Conservation (phyloP, 2,329 filamentous ascomycete genomes). For the Pleomassaria siparia region DNA sequence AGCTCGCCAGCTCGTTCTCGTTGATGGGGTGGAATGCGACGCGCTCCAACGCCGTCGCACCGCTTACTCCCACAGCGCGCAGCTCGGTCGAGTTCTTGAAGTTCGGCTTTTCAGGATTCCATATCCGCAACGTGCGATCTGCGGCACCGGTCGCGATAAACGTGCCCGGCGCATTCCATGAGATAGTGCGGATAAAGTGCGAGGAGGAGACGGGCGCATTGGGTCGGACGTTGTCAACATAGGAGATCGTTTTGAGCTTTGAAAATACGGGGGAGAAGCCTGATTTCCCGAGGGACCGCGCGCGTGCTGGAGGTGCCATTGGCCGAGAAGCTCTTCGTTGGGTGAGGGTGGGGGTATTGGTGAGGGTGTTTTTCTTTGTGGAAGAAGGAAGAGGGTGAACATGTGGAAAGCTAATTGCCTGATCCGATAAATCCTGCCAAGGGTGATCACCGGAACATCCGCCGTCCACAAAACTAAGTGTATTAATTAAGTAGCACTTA, state of each 20-base stretch:
- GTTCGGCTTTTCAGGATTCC: constrained; percentile 77
- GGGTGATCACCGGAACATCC: too few species aligned
- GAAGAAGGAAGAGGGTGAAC: too few species aligned
- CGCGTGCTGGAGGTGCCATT: constrained; percentile 46
- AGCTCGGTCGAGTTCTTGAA: constrained; percentile 76
- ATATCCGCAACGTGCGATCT: constrained; percentile 72
- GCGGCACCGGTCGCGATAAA: constrained; percentile 79
- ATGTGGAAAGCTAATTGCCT: too few species aligned
- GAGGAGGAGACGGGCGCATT: constrained; percentile 32
- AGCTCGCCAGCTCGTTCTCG: constrained; percentile 75
- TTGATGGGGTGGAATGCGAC: constrained; percentile 77
- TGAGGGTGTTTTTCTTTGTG: background rate
- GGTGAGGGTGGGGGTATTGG: background rate
- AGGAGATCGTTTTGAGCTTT: constrained; percentile 69
- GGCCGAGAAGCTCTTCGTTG: too few species aligned
- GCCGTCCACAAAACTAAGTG: too few species aligned
- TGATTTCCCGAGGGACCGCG: constrained; percentile 67
- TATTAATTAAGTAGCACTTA: too few species aligned
- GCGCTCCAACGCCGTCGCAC: constrained; percentile 60
- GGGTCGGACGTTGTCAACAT: constrained; percentile 50
- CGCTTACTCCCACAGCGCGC: constrained; percentile 58
- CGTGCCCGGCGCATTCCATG: constrained; percentile 85
- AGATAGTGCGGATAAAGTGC: constrained; percentile 67
- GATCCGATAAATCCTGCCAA: too few species aligned
- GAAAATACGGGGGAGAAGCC: constrained; percentile 68